Evolutionary conservation across 176 grass and related monocot species (phyloP).

Genomic region (Oryza officinalis): DNA sequence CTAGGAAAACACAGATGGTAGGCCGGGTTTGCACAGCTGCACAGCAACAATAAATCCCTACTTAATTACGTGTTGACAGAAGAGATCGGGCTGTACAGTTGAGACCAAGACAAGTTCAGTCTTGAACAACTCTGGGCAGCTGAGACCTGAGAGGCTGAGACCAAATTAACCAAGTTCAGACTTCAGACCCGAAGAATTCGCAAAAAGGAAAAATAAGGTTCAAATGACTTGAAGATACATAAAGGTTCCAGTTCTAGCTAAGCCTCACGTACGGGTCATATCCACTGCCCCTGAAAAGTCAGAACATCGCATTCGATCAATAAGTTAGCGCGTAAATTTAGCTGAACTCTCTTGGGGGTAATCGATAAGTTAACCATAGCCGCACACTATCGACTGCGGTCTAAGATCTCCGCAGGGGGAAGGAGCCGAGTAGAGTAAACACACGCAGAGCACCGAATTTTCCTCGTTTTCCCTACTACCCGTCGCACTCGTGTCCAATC

Average conservation of each 20-base stretch:
- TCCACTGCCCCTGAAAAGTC: not conserved
- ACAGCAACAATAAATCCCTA: not conserved
- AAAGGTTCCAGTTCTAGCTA: not conserved
- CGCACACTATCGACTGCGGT: not conserved
- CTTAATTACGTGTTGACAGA: not conserved
- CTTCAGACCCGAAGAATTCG: too few relatives aligned
- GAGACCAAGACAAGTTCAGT: not conserved
- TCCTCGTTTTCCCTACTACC: not conserved
- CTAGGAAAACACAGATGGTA: not conserved
- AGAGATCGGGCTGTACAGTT: not conserved
- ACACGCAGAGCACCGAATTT: not conserved
- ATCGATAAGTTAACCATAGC: not conserved
- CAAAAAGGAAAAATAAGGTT: too few relatives aligned
- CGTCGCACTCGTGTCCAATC: not conserved
- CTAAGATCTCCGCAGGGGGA: not conserved
- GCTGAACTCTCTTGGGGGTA: not conserved
- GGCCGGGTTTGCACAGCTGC: not conserved
- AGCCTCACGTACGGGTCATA: not conserved
- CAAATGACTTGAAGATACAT: not conserved
- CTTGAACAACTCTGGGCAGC: not conserved
- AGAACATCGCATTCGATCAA: not conserved
- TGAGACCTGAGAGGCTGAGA: too few relatives aligned
- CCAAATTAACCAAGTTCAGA: not conserved
- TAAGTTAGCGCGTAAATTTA: not conserved
- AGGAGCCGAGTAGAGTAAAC: not conserved